Evolutionary conservation across 169 alveolate genomes (phyloP).

Genomic region (Miamiensis avidus): DNA sequence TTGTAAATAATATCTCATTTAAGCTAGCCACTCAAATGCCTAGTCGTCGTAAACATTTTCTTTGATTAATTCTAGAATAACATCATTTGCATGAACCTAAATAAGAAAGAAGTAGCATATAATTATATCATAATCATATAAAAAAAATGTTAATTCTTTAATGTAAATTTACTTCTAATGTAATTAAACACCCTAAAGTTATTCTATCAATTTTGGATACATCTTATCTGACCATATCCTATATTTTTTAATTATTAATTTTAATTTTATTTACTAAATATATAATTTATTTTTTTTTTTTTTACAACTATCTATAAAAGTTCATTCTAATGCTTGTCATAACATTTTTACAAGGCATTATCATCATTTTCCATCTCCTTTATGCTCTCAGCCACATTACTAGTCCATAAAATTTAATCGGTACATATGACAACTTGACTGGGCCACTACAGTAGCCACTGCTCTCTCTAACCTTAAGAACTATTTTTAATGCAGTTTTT

Average conservation of each 20-base stretch:
- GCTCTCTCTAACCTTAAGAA: not conserved
- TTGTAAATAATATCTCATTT: slow-evolving; percentile 55
- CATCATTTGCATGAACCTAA: slow-evolving; percentile 42
- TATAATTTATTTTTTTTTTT: too few species aligned
- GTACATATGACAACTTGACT: slow-evolving; percentile 1
- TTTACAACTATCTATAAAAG: not conserved
- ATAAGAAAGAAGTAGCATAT: not conserved
- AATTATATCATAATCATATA: too few species aligned
- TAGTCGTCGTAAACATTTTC: slow-evolving; percentile 28
- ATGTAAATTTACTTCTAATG: not conserved
- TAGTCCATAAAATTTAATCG: slow-evolving; percentile 6
- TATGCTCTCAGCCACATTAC: not conserved
- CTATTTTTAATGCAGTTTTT: slow-evolving; percentile 1
- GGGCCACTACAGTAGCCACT: slow-evolving; percentile 22
- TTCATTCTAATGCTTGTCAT: not conserved
- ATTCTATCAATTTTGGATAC: not conserved
- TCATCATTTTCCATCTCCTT: not conserved
- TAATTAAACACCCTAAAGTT: not conserved
- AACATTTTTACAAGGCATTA: not conserved
- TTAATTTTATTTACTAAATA: too few species aligned
- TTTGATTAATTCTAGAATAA: slow-evolving; percentile 37
- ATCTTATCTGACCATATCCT: not conserved
- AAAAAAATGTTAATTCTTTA: too few species aligned
- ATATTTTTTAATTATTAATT: too few species aligned
- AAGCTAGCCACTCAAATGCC: slow-evolving; percentile 65